Evolutionary conservation across 345 rosid species (phyloP), one percentile per base, ranked within the genome.

Genomic region (Citrus unshiu): DNA sequence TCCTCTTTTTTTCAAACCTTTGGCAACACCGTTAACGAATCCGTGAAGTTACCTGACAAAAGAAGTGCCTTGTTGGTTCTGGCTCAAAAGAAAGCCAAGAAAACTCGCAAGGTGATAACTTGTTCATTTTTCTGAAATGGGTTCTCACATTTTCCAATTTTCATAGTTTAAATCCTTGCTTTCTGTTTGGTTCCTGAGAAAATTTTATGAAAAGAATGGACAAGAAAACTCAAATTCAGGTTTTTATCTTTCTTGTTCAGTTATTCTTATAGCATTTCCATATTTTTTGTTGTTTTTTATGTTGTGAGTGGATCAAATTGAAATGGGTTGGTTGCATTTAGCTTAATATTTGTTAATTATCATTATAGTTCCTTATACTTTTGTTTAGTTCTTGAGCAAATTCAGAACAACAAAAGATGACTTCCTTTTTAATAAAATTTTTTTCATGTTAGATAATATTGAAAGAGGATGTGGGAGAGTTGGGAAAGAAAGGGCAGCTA

Each of bases 401-500:
- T 65, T 34, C 25, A 8, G 25, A 1, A 65, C 9, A 19, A 34
- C 25, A 19, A 65, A 32, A 65, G 25, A 34, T 64, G 21, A 65
- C 5, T 8, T 7, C 8, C 19, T 63, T 34, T 7, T 34, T 82
- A 64, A 76, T 62, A 19, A 2, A 40, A 0, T 0, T 29, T 46
- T 40, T 70, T 14, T 43, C 4, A 3, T 19, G 54, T 27, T 84
- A 95, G 98, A 89, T 95, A 68, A 87, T 95, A 67, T 83, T 95
- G 97, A 93, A 92, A 85, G 97, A 93, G 84, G 97, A 95, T 78
- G 93, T 90, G 82, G 70, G 75, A 3, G 59, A 85, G 54, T 85
- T 92, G 88, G 99, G 97, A 21, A 91, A 90, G 84, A 90, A 87
- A 81, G 97, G 98, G 70, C 88, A 93, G 75, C 84, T 95, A 39